A percentile compares a stretch with the other conserved stretches of the same genome.
Evolutionary conservation across 1,284 basidiomycete genomes (phyloP).

Genomic region (Coriolopsis trogii): DNA sequence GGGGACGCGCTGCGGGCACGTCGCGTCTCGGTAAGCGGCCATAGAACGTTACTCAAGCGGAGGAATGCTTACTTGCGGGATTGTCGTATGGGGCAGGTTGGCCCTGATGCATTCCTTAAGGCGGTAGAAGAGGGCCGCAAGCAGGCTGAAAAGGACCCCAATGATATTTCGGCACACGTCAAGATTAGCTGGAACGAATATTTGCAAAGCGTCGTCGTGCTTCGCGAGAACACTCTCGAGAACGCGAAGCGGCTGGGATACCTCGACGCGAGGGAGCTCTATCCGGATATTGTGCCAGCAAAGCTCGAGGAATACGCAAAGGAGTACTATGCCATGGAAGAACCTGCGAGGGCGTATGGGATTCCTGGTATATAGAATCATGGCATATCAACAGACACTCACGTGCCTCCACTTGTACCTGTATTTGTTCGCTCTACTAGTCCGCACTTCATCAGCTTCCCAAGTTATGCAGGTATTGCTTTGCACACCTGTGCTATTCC

Average conservation of each 20-base stretch:
- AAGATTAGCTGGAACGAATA: slow-evolving; percentile 10
- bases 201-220: slow-evolving; percentile 22
- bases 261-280: slow-evolving; percentile 27
- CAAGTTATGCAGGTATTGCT: too few species aligned
- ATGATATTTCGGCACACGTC: not conserved
- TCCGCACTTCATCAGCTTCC: too few species aligned
- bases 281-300: slow-evolving; percentile 22
- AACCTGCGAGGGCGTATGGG: too few species aligned
- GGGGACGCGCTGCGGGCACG: slow-evolving; percentile 9
- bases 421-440: too few species aligned
- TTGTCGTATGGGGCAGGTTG: not conserved
- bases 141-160: not conserved
- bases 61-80: not conserved
- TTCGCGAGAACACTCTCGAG: slow-evolving; percentile 21
- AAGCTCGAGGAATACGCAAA: slow-evolving; percentile 23
- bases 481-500: too few species aligned
- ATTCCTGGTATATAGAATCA: too few species aligned
- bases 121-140: not conserved
- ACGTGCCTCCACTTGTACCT: too few species aligned
- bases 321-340: slow-evolving; percentile 16
- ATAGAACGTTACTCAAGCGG: not conserved
- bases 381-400: too few species aligned
- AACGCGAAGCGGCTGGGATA: slow-evolving; percentile 26
- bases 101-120: slow-evolving; percentile 7
- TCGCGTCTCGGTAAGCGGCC: slow-evolving; percentile 3